Evolutionary conservation across 1,139 yeast species (phyloP), one percentile per base, ranked within the genome.

Genomic region (Yamadazyma triangularis): DNA sequence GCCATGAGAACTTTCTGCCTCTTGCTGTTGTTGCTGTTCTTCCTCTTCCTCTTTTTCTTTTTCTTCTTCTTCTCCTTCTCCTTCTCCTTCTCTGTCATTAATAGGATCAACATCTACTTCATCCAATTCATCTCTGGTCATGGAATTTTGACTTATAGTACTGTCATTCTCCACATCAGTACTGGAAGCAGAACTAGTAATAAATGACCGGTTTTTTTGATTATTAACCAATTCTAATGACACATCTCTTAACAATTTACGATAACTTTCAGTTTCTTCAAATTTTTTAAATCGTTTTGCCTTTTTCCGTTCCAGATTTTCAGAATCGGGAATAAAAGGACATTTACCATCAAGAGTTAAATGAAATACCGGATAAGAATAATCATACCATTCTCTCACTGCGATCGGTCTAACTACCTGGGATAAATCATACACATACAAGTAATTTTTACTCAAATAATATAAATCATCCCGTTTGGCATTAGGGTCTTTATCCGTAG

Each of bases 401-500:
- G 91, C 81, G 16, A 87, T 73, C 0, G 98, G 96, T 34, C 95
- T 74, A 40, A 83, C 82, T 24, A 71, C 71, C 44, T 86, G 93
- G 37, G 80, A 70, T 20, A 85, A 66, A 50, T 93, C 98, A 59
- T 84, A 91, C 16, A 87, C 81, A 41, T 83, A 78, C 24, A 88
- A 61, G 55, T 80, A 88, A 36, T 65, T 61, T 31, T 60, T 60
- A 32, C 79, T 79, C 55, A 93, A 85, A 53, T 86, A 85, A 50
- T 82, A 79, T 47, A 84, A 73, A 53, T 89, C 96, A 43, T 86
- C 95, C 34, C 95, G 70, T 42, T 72, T 79, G 4, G 94, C 89
- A 42, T 70, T 73, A 13, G 95, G 93, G 53, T 89, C 96, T 44
- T 95, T 72, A 56, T 91, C 97, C 23, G 84, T 75, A 1, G 95